Evolutionary conservation across 371 early-diverging fungal species (phyloP).

Genomic region (Haplosporangium sp.): DNA sequence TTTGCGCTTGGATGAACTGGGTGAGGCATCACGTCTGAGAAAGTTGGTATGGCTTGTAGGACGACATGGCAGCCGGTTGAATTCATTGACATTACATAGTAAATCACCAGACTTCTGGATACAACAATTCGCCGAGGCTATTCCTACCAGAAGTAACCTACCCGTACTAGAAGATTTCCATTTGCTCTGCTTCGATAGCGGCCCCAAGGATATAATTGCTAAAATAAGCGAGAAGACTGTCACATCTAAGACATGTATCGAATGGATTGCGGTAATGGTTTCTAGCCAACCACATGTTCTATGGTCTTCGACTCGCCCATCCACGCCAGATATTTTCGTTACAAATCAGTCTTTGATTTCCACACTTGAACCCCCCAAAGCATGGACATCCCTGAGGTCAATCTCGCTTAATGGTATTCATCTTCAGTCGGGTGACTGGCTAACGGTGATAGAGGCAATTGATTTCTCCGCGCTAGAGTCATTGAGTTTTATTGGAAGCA

Average conservation of each 20-base stretch:
- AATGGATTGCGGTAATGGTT: constrained; percentile 1
- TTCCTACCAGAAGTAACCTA: background rate
- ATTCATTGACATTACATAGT: background rate
- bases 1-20: background rate
- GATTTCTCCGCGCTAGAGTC: constrained; percentile 7
- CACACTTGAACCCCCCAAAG: background rate
- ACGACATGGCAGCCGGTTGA: background rate
- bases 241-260: background rate
- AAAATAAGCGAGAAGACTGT: background rate
- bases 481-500: background rate
- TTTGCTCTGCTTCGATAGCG: background rate
- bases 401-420: background rate
- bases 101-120: constrained; percentile 2
- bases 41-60: background rate
- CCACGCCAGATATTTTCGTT: background rate
- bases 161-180: background rate
- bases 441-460: constrained; percentile 5
- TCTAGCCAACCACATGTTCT: background rate
- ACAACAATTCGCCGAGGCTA: background rate
- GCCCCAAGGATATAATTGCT: background rate
- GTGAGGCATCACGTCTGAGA: background rate
- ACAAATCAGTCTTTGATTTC: background rate
- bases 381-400: constrained; percentile 1
- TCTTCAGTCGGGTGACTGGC: constrained; percentile 12
- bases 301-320: background rate